Evolutionary conservation across 2,329 filamentous ascomycete species (phyloP), one percentile per base, ranked within the genome.

Genomic region (Fusarium sp.): DNA sequence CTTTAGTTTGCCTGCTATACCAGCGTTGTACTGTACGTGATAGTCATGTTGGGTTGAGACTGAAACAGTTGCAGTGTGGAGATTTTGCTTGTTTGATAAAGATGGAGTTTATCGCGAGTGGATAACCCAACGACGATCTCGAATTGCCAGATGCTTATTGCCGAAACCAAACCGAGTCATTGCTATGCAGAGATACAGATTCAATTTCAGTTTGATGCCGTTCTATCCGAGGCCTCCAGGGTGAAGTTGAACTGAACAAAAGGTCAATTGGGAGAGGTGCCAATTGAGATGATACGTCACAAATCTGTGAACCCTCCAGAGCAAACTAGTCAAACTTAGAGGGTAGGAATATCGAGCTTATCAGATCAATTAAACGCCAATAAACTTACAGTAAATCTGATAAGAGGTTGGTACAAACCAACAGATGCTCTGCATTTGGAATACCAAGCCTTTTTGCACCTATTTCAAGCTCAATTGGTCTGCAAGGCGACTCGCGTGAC

Each of bases 51-150:
- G 25, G 25, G 25, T 31, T 11, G 11, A 31, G 29, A 41, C 45
- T 33, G 27, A 45, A 27, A 48, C 35, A 18, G 52, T 36, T 49
- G 35, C 27, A 18, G 46, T 46, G 41, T 58, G 56, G 53, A 58
- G 21, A 36, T 27, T 59, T 40, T 59, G 41, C 46, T 39, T 35
- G 53, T 49, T 45, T 58, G 56, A 41, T 53, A 59, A 41, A 21
- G 20, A 58, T 46, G 55, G 40, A 58, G 56, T 46, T 59, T 41
- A 58, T 59, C 41, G 31, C 36, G 53, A 48, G 27, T 18, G 40
- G 53, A 59, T 58, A 59, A 5, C 56, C 41, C 52, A 59, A 33
- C 21, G 27, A 58, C 40, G 41, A 59, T 59, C 53, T 35, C 20
- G n/a, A 59, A 58, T 39, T 35, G 20, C 27, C 33, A 18, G 37